phyloP scores from a whole-genome alignment of 371 early-diverging fungal genomes.

The Mortierella sp. region DNA sequence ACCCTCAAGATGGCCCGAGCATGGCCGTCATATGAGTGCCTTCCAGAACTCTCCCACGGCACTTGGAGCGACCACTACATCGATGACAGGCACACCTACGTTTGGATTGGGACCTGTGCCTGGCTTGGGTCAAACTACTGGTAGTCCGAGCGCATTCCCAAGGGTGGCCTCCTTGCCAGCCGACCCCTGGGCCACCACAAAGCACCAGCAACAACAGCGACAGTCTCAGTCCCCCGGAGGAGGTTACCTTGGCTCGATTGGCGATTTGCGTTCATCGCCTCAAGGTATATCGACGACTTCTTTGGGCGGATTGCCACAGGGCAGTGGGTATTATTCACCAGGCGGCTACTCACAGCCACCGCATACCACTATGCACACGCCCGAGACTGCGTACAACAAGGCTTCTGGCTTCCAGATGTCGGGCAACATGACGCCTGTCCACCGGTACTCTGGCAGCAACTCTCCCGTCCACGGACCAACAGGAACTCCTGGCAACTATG shows the following conservation, averaged over 20 bases:
- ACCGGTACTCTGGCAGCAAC: constrained; percentile 33
- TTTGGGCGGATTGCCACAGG: constrained; percentile 6
- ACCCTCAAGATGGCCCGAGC: constrained; percentile 45
- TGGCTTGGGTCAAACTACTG: constrained; percentile 16
- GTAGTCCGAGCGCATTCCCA: constrained; percentile 6
- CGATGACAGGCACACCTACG: constrained; percentile 9
- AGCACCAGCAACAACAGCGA: constrained; percentile 27
- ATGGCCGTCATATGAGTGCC: constrained; percentile 31
- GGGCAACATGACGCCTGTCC: constrained; percentile 17
- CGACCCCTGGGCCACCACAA: constrained; percentile 37
- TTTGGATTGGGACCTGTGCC: constrained; percentile 25
- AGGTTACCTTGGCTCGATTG: constrained; percentile 27
- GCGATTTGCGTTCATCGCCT: constrained; percentile 31
- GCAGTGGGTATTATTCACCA: constrained; percentile 39
- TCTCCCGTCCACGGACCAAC: constrained; percentile 34
- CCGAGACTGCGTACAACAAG: constrained; percentile 33
- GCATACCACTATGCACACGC: constrained; percentile 16
- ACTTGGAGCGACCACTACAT: background rate
- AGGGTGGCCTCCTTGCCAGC: constrained; percentile 32
- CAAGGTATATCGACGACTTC: constrained; percentile 14
- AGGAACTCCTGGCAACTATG: constrained; percentile 16
- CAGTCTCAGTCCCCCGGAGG: constrained; percentile 22
- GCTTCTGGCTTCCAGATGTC: constrained; percentile 31
- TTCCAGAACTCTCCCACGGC: constrained; percentile 26
- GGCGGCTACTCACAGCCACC: constrained; percentile 21